A percentile compares a stretch with the other conserved stretches of the same genome.
phyloP scores from a whole-genome alignment of 257 asterid genomes.

The Leonotis leonurus region DNA sequence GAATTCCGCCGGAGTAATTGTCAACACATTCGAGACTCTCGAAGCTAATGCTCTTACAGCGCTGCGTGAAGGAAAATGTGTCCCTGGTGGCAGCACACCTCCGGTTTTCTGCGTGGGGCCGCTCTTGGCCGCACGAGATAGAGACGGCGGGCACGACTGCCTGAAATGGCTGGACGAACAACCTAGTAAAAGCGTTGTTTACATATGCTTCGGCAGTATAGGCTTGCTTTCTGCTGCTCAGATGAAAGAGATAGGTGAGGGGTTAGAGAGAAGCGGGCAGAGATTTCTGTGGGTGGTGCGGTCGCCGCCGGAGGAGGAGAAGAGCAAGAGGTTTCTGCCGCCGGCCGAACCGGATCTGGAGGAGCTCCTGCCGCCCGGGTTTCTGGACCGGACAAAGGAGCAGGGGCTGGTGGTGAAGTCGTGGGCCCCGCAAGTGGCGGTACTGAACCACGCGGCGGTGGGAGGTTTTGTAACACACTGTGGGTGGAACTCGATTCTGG shows the following conservation, averaged over 20 bases:
- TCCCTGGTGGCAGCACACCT: slow-evolving; percentile 34
- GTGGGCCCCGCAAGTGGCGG: slow-evolving; percentile 63
- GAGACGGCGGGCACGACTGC: slow-evolving; percentile 22
- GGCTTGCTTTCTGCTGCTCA: slow-evolving; percentile 36
- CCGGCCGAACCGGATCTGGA: slow-evolving; percentile 40
- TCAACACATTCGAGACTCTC: slow-evolving; percentile 41
- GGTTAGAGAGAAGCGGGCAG: slow-evolving; percentile 38
- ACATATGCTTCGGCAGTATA: slow-evolving; percentile 53
- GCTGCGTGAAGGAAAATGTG: slow-evolving; percentile 30
- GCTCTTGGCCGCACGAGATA: slow-evolving; percentile 15
- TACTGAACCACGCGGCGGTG: slow-evolving; percentile 37
- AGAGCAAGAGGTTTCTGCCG: slow-evolving; percentile 14
- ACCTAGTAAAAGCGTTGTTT: slow-evolving; percentile 47
- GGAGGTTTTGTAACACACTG: slow-evolving; percentile 67
- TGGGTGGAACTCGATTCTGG: slow-evolving; percentile 68
- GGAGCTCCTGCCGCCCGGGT: slow-evolving; percentile 37
- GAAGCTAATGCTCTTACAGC: slow-evolving; percentile 27
- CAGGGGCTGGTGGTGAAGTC: slow-evolving; percentile 42
- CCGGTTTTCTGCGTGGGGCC: slow-evolving; percentile 57
- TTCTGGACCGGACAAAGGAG: slow-evolving; percentile 36
- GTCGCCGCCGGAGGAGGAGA: slow-evolving; percentile 32
- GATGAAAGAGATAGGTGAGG: slow-evolving; percentile 37
- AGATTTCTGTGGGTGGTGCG: slow-evolving; percentile 57
- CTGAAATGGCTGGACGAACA: slow-evolving; percentile 52
- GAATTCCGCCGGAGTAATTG: slow-evolving; percentile 32